Evolutionary conservation across 345 rosid genomes (phyloP), one percentile per base, ranked within the genome.

Genomic region (Salix purpurea): DNA sequence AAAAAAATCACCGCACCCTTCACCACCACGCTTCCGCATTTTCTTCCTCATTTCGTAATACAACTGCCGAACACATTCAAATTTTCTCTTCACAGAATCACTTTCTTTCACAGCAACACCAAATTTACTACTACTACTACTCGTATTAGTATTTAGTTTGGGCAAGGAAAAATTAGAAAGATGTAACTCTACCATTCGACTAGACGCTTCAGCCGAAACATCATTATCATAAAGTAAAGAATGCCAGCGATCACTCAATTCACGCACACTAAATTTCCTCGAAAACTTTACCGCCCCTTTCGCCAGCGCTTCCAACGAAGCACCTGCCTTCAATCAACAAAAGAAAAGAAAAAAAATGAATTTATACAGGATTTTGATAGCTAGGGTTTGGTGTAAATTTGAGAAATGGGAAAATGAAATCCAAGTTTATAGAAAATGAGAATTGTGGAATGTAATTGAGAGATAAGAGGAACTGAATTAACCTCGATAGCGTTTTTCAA

Each of bases 221-320:
- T 81, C 82, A 15, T 97, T 94, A 80, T 96, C 97, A 80, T 93
- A 96, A 21, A 94, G 92, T n/a, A 96, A 90, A 74, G 95, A 86
- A 83, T 85, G 85, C 99, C 98, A 94, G 39, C 97, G 90, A 58
- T 92, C 94, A 73, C 84, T 89, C 71, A 96, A 84, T 83, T 96
- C 98, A 78, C 80, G 61, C 60, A 94, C 76, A 1, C 91, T 83
- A 83, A 85, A 92, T 80, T 83, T 88, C 66, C 89, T 86, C 11
- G 98, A 96, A 79, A 96, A 96, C 74, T 71, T 85, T 76, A 96
- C 98, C 7, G 97, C 99, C 14, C 99, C 98, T 84, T 91, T 94
- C 46, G 97, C 99, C 81, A 96, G 97, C 18, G 98, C 86, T 86
- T 96, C 97, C 86, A 96, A 89, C 79, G 95, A 96, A 82, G 98